These are phyloP conservation scores for Straminergon stramineum DNA, from an alignment of 225 moss, liverwort and hornwort species.

Conservation along the genomic window DNA sequence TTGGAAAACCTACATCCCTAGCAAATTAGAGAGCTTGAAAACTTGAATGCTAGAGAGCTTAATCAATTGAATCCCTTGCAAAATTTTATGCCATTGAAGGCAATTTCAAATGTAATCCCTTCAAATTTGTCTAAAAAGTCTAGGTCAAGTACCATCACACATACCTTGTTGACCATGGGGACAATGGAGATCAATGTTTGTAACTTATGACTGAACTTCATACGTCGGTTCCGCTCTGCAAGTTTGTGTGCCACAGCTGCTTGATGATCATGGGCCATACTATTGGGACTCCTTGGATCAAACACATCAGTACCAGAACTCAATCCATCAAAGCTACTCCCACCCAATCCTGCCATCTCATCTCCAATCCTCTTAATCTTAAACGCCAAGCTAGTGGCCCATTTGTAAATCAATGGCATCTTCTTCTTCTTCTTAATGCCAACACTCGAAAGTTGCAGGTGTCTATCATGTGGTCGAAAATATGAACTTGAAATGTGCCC, in stretches of 20 bases:
- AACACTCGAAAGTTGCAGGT: background rate
- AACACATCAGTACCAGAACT: background rate
- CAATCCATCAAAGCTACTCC: background rate
- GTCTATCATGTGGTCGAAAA: background rate
- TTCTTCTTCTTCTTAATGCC: background rate
- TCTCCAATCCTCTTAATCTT: background rate
- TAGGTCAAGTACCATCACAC: background rate
- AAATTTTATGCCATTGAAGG: background rate
- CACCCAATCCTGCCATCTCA: background rate
- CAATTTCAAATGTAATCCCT: background rate
- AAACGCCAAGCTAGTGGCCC: background rate
- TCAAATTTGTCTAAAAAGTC: background rate
- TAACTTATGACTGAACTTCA: conserved; percentile 10
- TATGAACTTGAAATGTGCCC: background rate
- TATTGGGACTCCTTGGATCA: conserved; percentile 10
- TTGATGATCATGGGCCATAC: background rate
- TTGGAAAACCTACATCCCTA: background rate
- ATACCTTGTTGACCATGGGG: conserved; percentile 38
- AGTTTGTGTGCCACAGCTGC: conserved; percentile 10
- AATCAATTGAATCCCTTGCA: background rate
- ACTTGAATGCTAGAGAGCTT: background rate
- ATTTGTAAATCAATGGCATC: conserved; percentile 3
- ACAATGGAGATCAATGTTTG: conserved; percentile 29
- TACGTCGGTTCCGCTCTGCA: conserved; percentile 19
- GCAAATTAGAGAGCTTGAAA: background rate